These are phyloP conservation scores for Podila verticillata DNA, from an alignment of 192 early-diverging fungal genomes.

Conservation along the genomic window DNA sequence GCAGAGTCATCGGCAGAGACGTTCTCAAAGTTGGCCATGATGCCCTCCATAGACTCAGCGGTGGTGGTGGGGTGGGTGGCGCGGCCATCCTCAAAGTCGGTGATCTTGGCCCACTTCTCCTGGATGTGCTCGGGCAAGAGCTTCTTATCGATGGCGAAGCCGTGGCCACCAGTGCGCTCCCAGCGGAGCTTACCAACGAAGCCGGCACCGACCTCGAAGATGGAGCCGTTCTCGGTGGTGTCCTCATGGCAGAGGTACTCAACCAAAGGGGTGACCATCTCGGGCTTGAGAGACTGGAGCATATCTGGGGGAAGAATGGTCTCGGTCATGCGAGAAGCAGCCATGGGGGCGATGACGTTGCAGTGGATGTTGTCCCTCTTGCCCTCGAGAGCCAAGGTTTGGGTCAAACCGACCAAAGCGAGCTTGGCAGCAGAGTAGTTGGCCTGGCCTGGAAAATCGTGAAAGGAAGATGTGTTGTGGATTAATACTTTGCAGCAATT, in stretches of 20 bases:
- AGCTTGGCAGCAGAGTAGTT: constrained; percentile 94
- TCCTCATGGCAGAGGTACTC: constrained; percentile 92
- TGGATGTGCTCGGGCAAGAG: constrained; percentile 90
- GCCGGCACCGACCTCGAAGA: constrained; percentile 97
- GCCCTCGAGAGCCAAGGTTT: constrained; percentile 94
- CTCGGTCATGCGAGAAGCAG: constrained; percentile 97
- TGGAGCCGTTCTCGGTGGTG: constrained; percentile 84
- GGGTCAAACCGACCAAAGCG: constrained; percentile 90
- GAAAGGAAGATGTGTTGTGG: neutral
- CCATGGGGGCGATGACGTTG: constrained; percentile 97
- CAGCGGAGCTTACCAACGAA: constrained; percentile 96
- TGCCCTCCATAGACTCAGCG: constrained; percentile 81
- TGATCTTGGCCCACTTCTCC: constrained; percentile 80
- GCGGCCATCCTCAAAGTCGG: constrained; percentile 96
- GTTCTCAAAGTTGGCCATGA: constrained; percentile 87
- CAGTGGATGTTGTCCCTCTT: constrained; percentile 91
- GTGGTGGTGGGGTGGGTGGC: constrained; percentile 86
- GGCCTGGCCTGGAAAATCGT: constrained; percentile 54
- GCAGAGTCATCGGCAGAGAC: constrained; percentile 50
- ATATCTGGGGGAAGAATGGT: constrained; percentile 96
- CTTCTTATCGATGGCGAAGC: constrained; percentile 85
- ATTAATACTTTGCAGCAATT: neutral
- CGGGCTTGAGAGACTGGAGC: constrained; percentile 94
- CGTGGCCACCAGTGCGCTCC: constrained; percentile 94
- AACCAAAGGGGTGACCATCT: constrained; percentile 95